Evolutionary conservation across 2,329 filamentous ascomycete genomes (phyloP), one percentile per base, ranked within the genome.

Genomic region (Neofusicoccum sp.): DNA sequence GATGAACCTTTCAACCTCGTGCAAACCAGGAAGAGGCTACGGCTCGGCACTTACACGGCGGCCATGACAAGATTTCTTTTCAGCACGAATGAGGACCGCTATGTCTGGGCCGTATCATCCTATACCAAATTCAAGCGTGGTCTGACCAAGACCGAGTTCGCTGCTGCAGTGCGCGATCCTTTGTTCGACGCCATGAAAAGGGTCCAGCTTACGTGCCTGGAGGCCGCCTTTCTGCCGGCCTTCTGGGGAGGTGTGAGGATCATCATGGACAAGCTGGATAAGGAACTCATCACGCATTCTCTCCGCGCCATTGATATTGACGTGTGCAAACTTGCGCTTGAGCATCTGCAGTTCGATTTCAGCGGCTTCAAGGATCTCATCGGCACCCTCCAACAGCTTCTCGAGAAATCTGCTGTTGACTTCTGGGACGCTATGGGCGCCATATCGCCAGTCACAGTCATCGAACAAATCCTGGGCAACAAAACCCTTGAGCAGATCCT

Each of bases 361-460:
- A 66, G 71, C 2, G 84, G 89, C 24, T 80, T 96, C 62, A 80
- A 86, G 11, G 82, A 87, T 61, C 80, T 95, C 14, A 81, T 96
- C 47, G 85, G 86, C 60, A 86, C 88, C 1, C 83, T 96, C 63
- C 85, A 84, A 45, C 80, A 80, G 11, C 82, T 97, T 14, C 79
- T 97, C 57, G 84, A 87, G 65, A 92, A 90, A 67, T 89, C 90
- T 0, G 84, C 91, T 0, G 84, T 84, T 59, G 89, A 90, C 45
- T 95, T 97, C 67, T 97, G 93, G 93, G 89, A 91, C 67, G 88
- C 91, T 1, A 88, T 96, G 76, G 88, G 89, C 54, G 85, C 91
- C 31, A 90, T 93, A 54, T 89, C 90, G 0, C 89, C 91, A 3
- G 87, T 87, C 43, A 86, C 88, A 34, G 86, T 98, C 49, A 86